Conservation (phyloP, 495 filamentous ascomycete genomes). For the Apodospora peruviana region DNA sequence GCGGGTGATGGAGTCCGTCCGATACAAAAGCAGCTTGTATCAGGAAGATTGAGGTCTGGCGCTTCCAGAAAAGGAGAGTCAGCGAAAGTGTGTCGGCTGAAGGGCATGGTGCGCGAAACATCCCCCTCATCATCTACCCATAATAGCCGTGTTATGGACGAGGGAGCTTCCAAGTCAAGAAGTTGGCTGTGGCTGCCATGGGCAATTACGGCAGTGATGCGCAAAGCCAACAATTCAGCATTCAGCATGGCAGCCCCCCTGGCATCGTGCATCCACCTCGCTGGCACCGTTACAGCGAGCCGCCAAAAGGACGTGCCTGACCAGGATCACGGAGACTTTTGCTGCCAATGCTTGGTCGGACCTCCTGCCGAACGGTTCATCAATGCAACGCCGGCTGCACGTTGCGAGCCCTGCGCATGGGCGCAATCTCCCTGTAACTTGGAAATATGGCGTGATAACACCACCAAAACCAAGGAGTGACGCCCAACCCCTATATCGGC, state of each 20-base stretch:
- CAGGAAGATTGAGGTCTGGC: too few species aligned
- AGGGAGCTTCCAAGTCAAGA: constrained; percentile 22
- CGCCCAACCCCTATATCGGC: neutral
- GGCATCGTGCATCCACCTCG: neutral
- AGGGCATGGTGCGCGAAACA: neutral
- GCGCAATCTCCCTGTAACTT: constrained; percentile 1
- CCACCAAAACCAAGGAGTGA: neutral
- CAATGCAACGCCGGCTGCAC: constrained; percentile 15
- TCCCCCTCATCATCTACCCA: too few species aligned
- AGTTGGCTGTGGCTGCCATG: constrained; percentile 2
- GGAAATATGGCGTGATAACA: neutral
- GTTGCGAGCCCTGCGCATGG: neutral
- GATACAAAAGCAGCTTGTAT: neutral
- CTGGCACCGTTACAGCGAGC: constrained; percentile 13
- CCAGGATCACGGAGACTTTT: constrained; percentile 5
- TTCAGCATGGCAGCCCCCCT: neutral
- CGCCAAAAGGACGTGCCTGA: constrained; percentile 5
- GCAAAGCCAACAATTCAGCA: constrained; percentile 9
- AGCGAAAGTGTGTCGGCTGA: too few species aligned
- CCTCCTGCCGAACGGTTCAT: neutral
- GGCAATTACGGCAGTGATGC: constrained; percentile 12
- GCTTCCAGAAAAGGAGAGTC: too few species aligned
- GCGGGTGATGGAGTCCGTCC: too few species aligned
- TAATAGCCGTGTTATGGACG: constrained; percentile 18
- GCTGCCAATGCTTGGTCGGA: neutral